A percentile compares a stretch with the other conserved stretches of the same genome.
Evolutionary conservation across 306 rosid genomes (phyloP).

Genomic region (Chamaecrista fasciculata): DNA sequence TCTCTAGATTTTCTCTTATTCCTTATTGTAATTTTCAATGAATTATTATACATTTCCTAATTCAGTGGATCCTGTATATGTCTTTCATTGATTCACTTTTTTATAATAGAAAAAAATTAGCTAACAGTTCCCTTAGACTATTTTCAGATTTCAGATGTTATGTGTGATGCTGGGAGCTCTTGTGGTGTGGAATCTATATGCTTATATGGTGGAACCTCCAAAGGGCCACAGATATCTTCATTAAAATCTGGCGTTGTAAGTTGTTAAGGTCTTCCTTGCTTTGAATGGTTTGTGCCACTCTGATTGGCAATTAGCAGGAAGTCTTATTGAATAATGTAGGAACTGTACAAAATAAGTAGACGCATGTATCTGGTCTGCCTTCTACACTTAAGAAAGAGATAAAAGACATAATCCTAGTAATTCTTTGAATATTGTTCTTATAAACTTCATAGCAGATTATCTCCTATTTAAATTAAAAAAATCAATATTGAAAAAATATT

Average conservation of each 20-base stretch:
- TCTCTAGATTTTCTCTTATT: background rate
- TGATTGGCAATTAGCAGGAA: no score
- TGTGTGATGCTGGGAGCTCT: slow-evolving; percentile 77
- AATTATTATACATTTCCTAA: background rate
- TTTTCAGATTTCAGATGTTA: slow-evolving; percentile 81
- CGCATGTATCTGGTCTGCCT: no score
- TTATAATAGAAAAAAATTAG: background rate
- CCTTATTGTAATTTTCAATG: background rate
- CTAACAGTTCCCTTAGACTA: slow-evolving; percentile 27
- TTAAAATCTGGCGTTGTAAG: slow-evolving; percentile 92
- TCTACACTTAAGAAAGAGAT: no score
- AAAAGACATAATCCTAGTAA: no score
- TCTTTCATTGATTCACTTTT: background rate
- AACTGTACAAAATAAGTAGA: no score
- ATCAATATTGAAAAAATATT: no score
- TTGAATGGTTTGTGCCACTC: slow-evolving; percentile 26
- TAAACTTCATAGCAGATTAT: no score
- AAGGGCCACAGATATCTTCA: slow-evolving; percentile 74
- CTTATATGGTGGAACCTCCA: slow-evolving; percentile 92
- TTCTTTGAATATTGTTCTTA: no score
- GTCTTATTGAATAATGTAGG: no score
- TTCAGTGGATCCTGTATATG: background rate
- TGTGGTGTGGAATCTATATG: slow-evolving; percentile 76
- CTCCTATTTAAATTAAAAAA: no score
- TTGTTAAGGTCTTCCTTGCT: slow-evolving; percentile 30